Base-by-base conservation (phyloP, 495 filamentous ascomycete genomes). In the Hypomontagnella submonticulosa region DNA sequence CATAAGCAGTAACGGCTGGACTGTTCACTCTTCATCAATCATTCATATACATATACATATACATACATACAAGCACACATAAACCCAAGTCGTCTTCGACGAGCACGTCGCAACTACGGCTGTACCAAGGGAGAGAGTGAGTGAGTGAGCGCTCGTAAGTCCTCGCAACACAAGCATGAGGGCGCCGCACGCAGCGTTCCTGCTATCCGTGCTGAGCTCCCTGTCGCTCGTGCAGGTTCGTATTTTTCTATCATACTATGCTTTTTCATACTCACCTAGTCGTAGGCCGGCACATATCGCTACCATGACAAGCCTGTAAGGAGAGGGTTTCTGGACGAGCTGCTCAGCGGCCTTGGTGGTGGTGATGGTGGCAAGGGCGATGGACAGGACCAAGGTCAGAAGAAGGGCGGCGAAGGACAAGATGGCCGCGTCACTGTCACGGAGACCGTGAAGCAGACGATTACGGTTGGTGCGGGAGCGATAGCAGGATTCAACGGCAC, bases 141-240 rank as follows among this genome's bases (percentile, higher is more conserved):
- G 61, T 66, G 54, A 48, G 60, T 55, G 54, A 51, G 65, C 51
- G 38, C 61, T 42, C 12, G 30, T 65, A 61, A 27, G 37, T 49
- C 43, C 33, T 53, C 50, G 61, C 61, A 48, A 61, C 58, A 19
- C 66, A 72, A 78, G 54, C 71, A 82, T 82, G 80, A 78, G 72
- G 66, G 61, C 54, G 54, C 12, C 57, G 23, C 64, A 76, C 63
- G 61, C 69, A 46, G 59, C 68, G 12, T 64, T 69, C 30, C 44
- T 79, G 34, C 50, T 77, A 37, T 63, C 77, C 52, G 46, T 74
- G 42, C 64, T 80, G 61, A 66, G 73, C 72, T 72, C 69, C 18
- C 23, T 76, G 50, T 76, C 79, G 52, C 66, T 79, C 44, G 73
- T 73, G 30, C 74, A 79, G 76, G 80, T 82, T 62, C 47, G 77